These are phyloP conservation scores for Pyrenophora teres DNA, from an alignment of 2,329 filamentous ascomycete species.

Conservation along the genomic window DNA sequence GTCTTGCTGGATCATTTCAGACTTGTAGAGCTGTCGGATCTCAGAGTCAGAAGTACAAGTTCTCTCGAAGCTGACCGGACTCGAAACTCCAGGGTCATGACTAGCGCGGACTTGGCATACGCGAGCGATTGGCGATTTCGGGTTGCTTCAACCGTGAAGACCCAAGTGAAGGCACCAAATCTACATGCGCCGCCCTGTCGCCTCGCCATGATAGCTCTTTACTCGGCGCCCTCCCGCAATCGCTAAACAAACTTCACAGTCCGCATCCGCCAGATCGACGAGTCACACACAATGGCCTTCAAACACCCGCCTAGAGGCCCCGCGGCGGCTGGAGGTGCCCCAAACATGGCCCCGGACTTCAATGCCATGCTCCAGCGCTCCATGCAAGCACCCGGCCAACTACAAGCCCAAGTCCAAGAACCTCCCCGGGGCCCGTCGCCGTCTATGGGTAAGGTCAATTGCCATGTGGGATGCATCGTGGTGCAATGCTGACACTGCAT, in stretches of 20 bases:
- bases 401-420: slow-evolving; percentile 27
- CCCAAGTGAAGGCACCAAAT: slow-evolving; percentile 22
- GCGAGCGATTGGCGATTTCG: slow-evolving; percentile 21
- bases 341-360: slow-evolving; percentile 41
- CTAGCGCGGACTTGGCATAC: slow-evolving; percentile 21
- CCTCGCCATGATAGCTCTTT: slow-evolving; percentile 40
- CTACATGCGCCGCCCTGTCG: slow-evolving; percentile 28
- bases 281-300: slow-evolving; percentile 31
- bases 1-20: too few relatives aligned
- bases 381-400: slow-evolving; percentile 36
- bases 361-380: slow-evolving; percentile 46
- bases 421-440: slow-evolving; percentile 29
- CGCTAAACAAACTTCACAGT: slow-evolving; percentile 22
- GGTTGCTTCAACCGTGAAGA: slow-evolving; percentile 17
- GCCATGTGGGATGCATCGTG: not conserved
- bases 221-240: slow-evolving; percentile 20
- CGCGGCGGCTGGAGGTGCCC: slow-evolving; percentile 37
- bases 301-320: slow-evolving; percentile 35
- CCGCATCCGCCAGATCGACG: slow-evolving; percentile 7
- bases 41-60: not conserved
- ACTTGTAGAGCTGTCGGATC: not conserved
- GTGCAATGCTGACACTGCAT: slow-evolving; percentile 22
- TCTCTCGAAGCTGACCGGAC: not conserved
- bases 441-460: slow-evolving; percentile 31
- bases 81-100: not conserved